phyloP scores from a whole-genome alignment of 768 basidiomycete species.

The Rhodotorula toruloides region DNA sequence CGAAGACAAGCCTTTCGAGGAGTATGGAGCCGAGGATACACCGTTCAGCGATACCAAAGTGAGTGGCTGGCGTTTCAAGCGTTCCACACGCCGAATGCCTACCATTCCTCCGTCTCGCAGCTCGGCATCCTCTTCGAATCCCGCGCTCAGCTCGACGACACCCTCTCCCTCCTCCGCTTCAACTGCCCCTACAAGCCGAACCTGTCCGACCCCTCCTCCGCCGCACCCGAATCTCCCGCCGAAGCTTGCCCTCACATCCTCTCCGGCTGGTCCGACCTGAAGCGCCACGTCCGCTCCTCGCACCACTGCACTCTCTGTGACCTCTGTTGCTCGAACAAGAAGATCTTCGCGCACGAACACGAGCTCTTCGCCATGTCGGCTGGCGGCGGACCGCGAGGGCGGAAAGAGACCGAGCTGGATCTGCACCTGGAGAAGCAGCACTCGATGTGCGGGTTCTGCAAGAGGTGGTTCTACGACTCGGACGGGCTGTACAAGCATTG shows the following conservation, averaged over 20 bases:
- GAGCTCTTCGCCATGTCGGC: conserved; percentile 63
- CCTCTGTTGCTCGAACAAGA: conserved; percentile 80
- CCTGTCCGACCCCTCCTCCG: not conserved
- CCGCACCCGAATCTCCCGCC: conserved; percentile 42
- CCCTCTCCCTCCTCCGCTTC: conserved; percentile 80
- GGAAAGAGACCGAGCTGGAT: conserved; percentile 14
- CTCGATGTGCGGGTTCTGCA: conserved; percentile 36
- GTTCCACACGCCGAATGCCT: too few relatives aligned
- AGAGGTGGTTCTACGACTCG: conserved; percentile 67
- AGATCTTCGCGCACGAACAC: conserved; percentile 94
- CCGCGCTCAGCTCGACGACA: conserved; percentile 90
- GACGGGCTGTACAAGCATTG: conserved; percentile 92
- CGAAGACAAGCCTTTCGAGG: conserved; percentile 16
- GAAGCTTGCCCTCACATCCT: conserved; percentile 74
- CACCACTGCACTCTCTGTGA: conserved; percentile 82
- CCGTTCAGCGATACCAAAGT: conserved; percentile 40
- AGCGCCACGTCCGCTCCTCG: conserved; percentile 67
- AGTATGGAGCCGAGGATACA: conserved; percentile 28
- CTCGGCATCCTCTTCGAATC: conserved; percentile 81
- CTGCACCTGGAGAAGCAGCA: conserved; percentile 28
- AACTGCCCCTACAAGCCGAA: conserved; percentile 63
- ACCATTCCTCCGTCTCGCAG: too few relatives aligned
- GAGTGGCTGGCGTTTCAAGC: not conserved
- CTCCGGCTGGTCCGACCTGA: conserved; percentile 83
- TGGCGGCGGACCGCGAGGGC: conserved; percentile 7